Base-by-base conservation (phyloP, 768 basidiomycete species). In the Botryobasidium botryosum region DNA sequence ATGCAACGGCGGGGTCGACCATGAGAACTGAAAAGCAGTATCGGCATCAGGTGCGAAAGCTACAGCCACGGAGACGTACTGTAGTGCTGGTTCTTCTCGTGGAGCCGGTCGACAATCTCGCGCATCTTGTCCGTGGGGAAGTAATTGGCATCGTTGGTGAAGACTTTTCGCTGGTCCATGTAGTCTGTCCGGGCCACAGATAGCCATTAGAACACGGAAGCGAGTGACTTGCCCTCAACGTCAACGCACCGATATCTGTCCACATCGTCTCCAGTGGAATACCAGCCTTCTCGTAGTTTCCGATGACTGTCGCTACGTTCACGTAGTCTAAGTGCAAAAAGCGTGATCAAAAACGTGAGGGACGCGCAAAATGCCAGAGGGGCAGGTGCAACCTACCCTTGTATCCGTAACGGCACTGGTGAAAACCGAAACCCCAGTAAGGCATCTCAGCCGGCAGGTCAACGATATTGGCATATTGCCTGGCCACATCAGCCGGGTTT, bases 241-340 rank as follows among this genome's bases (percentile, higher is more conserved):
- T n/a, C n/a, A n/a, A 43, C 52, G 25, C 52, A 70, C 76, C 75
- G 28, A 81, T 81, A 56, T 80, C 79, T 2, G 77, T 78, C 78
- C 78, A 80, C 77, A 80, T 79, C 0, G 77, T 79, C 57, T 82
- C 78, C 2, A 80, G 66, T 3, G 78, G 78, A 43, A 82, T 80
- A 3, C 59, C 55, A 0, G 75, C 74, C 1, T 60, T 65, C 1
- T 73, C 68, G 50, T 80, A 80, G 55, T 70, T 74, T 0, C 68
- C 58, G 45, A 80, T 71, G 3, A 79, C 78, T 28, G 62, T 59
- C 1, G 75, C 70, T 1, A 79, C 75, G 26, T 77, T 70, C 23
- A 77, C 61, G 37, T 67, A 78, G 52, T 77, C 77, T 77, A n/a
- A 28, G 13, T 7, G 24, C 12, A 13, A 39, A 17, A 45, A 21